Percentiles rank a stretch among this genome's conserved stretches.
These are phyloP conservation scores for Plenodomus biglobosus DNA, from an alignment of 2,329 filamentous ascomycete species.

Conservation along the genomic window DNA sequence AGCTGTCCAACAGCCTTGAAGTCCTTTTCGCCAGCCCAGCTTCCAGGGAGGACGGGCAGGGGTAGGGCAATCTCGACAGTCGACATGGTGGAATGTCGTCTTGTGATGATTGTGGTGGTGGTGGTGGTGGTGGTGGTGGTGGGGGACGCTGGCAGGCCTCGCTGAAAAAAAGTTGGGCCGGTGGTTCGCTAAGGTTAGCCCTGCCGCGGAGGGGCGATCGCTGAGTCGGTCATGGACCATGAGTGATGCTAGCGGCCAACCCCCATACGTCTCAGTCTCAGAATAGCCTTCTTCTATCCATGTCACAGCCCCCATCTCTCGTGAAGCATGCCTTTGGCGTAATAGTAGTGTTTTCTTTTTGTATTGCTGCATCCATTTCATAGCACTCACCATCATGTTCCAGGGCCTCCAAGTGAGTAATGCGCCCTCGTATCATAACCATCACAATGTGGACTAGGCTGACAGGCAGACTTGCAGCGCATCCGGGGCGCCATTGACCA, in stretches of 20 bases:
- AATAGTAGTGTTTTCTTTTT: conserved; percentile 8
- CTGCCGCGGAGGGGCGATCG: background rate
- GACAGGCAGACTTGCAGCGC: conserved; percentile 55
- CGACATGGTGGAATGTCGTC: conserved; percentile 57
- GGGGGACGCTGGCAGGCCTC: conserved; percentile 1
- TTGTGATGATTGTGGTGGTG: conserved; percentile 7
- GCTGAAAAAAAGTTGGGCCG: conserved; percentile 7
- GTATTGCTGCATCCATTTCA: conserved; percentile 3
- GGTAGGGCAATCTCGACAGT: conserved; percentile 63
- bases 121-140: conserved; percentile 6
- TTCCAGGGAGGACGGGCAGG: conserved; percentile 74
- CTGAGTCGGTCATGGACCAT: conserved; percentile 6
- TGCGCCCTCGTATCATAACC: background rate
- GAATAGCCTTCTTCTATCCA: background rate
- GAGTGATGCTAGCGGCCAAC: conserved; percentile 2
- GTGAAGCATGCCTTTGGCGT: background rate
- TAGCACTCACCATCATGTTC: conserved; percentile 35
- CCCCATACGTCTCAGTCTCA: conserved; percentile 15
- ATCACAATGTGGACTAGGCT: conserved; percentile 26
- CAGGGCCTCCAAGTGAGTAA: conserved; percentile 34
- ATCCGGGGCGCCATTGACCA: conserved; percentile 83
- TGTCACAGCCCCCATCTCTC: background rate
- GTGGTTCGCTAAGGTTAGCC: background rate
- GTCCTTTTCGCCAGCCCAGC: conserved; percentile 86
- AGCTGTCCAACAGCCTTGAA: conserved; percentile 83